Percentiles rank a stretch among this genome's conserved stretches.
Evolutionary conservation across 345 rosid species (phyloP).

Genomic region (Eucalyptus tenuipes): DNA sequence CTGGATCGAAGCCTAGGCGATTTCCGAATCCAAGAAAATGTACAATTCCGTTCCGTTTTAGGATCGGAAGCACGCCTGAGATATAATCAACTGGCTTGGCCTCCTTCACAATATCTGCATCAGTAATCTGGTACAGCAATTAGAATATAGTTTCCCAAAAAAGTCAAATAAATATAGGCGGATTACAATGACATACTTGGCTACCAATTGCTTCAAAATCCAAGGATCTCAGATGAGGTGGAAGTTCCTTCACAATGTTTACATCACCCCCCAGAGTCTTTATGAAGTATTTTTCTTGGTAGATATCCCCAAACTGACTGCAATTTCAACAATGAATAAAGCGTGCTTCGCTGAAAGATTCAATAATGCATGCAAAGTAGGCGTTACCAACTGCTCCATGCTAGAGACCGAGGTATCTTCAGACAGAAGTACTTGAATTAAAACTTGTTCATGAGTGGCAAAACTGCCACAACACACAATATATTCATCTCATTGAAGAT

Average conservation of each 20-base stretch:
- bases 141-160: background rate
- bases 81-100: constrained; percentile 58
- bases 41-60: constrained; percentile 45
- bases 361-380: background rate
- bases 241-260: constrained; percentile 65
- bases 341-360: background rate
- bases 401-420: background rate
- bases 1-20: constrained; percentile 83
- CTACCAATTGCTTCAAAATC: constrained; percentile 64
- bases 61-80: constrained; percentile 50
- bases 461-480: background rate
- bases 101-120: constrained; percentile 72
- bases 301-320: constrained; percentile 87
- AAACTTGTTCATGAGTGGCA: background rate
- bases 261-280: constrained; percentile 48
- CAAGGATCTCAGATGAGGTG: constrained; percentile 36
- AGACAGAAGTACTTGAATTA: background rate
- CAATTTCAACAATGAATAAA: constrained; percentile 1
- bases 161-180: background rate
- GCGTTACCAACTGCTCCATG: background rate
- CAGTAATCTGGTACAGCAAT: constrained; percentile 54
- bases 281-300: constrained; percentile 60
- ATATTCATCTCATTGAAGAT: background rate
- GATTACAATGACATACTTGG: constrained; percentile 23
- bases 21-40: constrained; percentile 88